Evolutionary conservation across 139 green algal genomes (phyloP).

Genomic region (Chlamydomonas eustigma): DNA sequence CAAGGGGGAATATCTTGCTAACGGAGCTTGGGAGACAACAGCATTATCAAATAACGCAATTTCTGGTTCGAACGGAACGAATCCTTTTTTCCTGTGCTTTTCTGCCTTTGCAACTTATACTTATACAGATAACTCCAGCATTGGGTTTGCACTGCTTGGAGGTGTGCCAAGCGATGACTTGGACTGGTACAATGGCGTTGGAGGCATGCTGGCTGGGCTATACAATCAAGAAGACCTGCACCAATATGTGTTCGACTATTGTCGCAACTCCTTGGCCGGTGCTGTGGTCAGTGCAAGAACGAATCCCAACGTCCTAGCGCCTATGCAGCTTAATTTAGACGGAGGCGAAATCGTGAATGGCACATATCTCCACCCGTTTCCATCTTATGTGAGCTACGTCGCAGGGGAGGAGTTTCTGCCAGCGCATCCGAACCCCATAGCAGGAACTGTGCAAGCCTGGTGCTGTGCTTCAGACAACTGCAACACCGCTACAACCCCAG

Average conservation of each 20-base stretch:
- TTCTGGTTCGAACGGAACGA: background rate
- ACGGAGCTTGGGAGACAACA: background rate
- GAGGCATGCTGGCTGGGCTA: background rate
- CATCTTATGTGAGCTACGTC: background rate
- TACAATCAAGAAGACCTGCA: background rate
- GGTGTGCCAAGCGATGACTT: background rate
- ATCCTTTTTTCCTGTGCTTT: background rate
- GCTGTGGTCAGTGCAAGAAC: background rate
- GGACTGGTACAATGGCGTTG: background rate
- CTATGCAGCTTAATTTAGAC: background rate
- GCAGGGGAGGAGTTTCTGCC: background rate
- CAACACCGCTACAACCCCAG: background rate
- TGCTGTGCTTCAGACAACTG: background rate
- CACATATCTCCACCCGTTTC: background rate
- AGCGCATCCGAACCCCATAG: background rate
- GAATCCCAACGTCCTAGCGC: background rate
- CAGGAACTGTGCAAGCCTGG: background rate
- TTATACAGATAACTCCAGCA: background rate
- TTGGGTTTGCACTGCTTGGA: background rate
- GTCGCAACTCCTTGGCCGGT: background rate
- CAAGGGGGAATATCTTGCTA: background rate
- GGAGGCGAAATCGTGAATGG: background rate
- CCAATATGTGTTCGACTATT: conserved; percentile 1
- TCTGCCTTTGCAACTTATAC: background rate
- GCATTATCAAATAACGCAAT: background rate